Evolutionary conservation across 2,329 filamentous ascomycete species (phyloP).

Genomic region (Alternaria rosae): DNA sequence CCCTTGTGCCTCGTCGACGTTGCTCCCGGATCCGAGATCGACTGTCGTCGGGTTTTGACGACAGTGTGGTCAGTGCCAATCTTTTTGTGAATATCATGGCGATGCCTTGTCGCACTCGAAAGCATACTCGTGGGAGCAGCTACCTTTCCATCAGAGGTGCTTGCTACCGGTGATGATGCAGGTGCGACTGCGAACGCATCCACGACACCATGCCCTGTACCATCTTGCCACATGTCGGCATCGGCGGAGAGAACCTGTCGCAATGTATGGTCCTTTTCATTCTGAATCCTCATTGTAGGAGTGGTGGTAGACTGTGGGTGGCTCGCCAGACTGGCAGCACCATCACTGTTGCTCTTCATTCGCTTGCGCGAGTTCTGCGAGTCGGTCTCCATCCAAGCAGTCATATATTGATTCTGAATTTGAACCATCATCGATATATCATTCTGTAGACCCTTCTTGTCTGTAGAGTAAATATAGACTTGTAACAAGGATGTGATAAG

Average conservation of each 20-base stretch:
- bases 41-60: background rate
- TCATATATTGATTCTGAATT: conserved; percentile 20
- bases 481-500: conserved; percentile 27
- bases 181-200: conserved; percentile 19
- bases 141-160: background rate
- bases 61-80: too few relatives aligned
- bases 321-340: background rate
- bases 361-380: conserved; percentile 1
- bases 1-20: background rate
- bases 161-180: background rate
- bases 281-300: background rate
- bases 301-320: background rate
- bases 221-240: conserved; percentile 32
- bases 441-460: conserved; percentile 22
- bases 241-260: conserved; percentile 18
- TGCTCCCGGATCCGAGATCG: background rate
- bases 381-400: conserved; percentile 23
- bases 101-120: background rate
- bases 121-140: background rate
- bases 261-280: conserved; percentile 18
- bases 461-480: conserved; percentile 20
- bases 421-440: conserved; percentile 30
- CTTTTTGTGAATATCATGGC: background rate
- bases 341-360: background rate
- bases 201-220: conserved; percentile 20